Evolutionary conservation across 345 rosid species (phyloP).

Genomic region (Erysimum cheiranthoides): DNA sequence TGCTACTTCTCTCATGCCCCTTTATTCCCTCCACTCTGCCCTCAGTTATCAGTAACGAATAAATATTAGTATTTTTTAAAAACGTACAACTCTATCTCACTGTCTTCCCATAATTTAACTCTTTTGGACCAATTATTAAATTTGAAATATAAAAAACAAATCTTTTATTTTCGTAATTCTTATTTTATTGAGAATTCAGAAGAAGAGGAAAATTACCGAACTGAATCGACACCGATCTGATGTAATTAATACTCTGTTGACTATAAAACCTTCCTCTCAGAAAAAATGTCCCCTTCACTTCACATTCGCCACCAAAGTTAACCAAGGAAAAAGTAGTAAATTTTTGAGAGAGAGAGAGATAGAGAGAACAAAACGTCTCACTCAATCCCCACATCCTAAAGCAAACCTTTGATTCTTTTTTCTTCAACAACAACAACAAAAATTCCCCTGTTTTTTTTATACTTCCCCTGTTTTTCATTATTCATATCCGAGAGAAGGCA

Average conservation of each 20-base stretch:
- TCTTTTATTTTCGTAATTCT: not conserved
- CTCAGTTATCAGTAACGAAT: conserved; percentile 12
- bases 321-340: not conserved
- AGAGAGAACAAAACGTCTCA: conserved; percentile 2
- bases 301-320: conserved; percentile 43
- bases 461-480: conserved; percentile 28
- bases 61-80: not conserved
- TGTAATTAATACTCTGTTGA: conserved; percentile 33
- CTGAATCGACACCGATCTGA: conserved; percentile 36
- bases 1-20: not conserved
- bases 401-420: conserved; percentile 40
- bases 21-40: conserved; percentile 28
- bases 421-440: conserved; percentile 38
- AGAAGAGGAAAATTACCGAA: conserved; percentile 27
- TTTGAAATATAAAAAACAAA: not conserved
- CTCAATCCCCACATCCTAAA: conserved; percentile 11
- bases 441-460: conserved; percentile 37
- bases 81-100: conserved; percentile 23
- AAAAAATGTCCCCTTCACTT: conserved; percentile 28
- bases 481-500: conserved; percentile 28
- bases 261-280: conserved; percentile 22
- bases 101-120: not conserved
- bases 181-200: not conserved
- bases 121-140: not conserved
- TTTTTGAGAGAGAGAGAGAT: not conserved